A percentile compares a stretch with the other conserved stretches of the same genome.
These are phyloP conservation scores for Pilasporangium apinafurcum DNA, from an alignment of 352 stramenopile genomes.

Conservation along the genomic window DNA sequence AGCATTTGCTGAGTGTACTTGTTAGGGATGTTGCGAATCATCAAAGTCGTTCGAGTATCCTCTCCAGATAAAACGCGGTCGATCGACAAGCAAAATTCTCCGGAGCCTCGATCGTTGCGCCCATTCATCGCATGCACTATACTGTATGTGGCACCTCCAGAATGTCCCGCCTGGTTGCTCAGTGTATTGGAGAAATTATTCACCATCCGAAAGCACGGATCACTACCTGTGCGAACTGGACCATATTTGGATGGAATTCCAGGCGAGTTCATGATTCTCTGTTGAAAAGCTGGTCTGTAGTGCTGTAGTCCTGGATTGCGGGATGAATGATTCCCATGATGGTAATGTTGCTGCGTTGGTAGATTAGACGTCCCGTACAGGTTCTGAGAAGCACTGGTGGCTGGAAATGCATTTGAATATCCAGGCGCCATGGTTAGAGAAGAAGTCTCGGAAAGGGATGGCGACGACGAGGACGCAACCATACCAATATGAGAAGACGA, in stretches of 20 bases:
- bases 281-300: slow-evolving; percentile 2
- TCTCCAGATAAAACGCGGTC: slow-evolving; percentile 70
- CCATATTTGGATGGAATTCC: not conserved
- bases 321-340: not conserved
- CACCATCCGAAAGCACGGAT: slow-evolving; percentile 14
- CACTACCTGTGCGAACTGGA: slow-evolving; percentile 12
- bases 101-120: slow-evolving; percentile 57
- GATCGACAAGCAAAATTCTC: slow-evolving; percentile 76
- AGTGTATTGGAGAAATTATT: not conserved
- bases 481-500: slow-evolving; percentile 31
- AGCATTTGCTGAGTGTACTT: slow-evolving; percentile 99
- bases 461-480: no score
- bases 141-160: not conserved
- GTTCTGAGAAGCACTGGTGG: not conserved
- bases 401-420: not conserved
- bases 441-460: not conserved
- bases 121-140: slow-evolving; percentile 8
- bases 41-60: slow-evolving; percentile 97
- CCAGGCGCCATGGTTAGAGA: not conserved
- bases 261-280: not conserved
- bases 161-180: not conserved
- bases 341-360: slow-evolving; percentile 15
- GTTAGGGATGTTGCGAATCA: slow-evolving; percentile 99
- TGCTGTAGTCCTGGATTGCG: not conserved
- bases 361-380: slow-evolving; percentile 10